Base-by-base conservation (phyloP, 148 eudicot genomes). In the Cornus suecica region DNA sequence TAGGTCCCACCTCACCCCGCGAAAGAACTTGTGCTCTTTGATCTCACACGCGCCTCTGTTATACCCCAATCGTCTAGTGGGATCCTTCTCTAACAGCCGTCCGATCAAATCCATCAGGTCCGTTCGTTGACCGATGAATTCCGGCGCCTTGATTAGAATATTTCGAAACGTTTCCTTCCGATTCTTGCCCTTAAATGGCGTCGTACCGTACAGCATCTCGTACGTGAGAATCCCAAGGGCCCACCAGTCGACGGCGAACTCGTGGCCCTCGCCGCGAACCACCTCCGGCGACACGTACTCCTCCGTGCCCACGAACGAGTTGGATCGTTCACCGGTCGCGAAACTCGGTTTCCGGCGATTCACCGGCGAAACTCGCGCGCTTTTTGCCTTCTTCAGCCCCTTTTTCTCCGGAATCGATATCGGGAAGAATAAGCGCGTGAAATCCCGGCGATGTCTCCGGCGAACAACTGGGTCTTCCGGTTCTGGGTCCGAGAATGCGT, bases 211-310 rank as follows among this genome's bases (percentile, higher is more conserved):
- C 29, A 90, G 26, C 98, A 94, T 92, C 77, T 94, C 98, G 85
- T 86, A 94, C 20, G 88, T 82, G 0, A 94, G 58, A 0, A 94
- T 77, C 14, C 98, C 98, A 1, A 94, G 56, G 14, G 95, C 93
- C 98, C 98, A 94, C 97, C 98, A 94, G 32, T 94, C 98, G 2
- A 94, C 95, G 23, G 87, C 83, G 72, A 86, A 94, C 48, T 87
- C 98, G 66, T 94, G 93, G 0, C 93, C 91, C 13, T 86, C 90
- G 0, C 93, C 98, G 5, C 84, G 77, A 0, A 94, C 90, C 6
- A 94, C 84, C 79, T 94, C 98, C 73, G 98, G 98, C 22, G 98
- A 83, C 1, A 94, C 89, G 78, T 94, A 92, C 41, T 92, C 97
- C 63, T 90, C 91, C 10, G 97, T 92, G 0, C 97, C 97, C 0